phyloP scores from a whole-genome alignment of 176 grass and related monocot species.

The Zoysia pacifica region DNA sequence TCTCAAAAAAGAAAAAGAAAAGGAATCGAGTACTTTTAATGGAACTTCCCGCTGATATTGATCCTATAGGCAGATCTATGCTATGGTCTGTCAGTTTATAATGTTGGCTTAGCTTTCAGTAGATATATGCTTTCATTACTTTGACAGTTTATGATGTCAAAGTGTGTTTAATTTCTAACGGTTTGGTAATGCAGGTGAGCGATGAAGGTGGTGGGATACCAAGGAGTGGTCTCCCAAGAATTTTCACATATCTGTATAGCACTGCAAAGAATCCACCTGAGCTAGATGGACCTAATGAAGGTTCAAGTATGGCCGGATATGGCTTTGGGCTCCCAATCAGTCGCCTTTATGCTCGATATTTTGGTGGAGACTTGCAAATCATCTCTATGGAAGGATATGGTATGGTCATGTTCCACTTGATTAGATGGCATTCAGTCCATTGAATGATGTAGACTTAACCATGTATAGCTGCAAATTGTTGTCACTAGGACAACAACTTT shows the following conservation, averaged over 20 bases:
- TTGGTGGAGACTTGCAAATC: slow-evolving; percentile 82
- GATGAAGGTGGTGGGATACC: slow-evolving; percentile 87
- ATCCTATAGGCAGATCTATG: too few relatives aligned
- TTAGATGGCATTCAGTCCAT: background rate
- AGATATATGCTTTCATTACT: background rate
- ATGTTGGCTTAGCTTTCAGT: background rate
- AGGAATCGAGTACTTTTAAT: too few relatives aligned
- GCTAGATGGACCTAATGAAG: slow-evolving; percentile 43
- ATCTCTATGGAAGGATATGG: slow-evolving; percentile 94
- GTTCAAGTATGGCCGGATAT: slow-evolving; percentile 66
- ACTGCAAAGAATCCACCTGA: slow-evolving; percentile 72
- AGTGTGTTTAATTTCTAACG: slow-evolving; percentile 11
- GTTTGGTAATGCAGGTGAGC: slow-evolving; percentile 58
- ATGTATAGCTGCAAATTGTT: background rate
- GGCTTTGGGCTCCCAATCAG: slow-evolving; percentile 68
- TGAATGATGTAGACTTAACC: background rate
- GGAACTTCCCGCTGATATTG: too few relatives aligned
- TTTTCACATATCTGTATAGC: slow-evolving; percentile 83
- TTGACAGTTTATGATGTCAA: background rate
- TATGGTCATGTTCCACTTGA: slow-evolving; percentile 21
- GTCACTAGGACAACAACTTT: too few relatives aligned
- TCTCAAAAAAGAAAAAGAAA: too few relatives aligned
- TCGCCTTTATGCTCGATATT: slow-evolving; percentile 72
- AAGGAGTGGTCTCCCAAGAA: slow-evolving; percentile 81
- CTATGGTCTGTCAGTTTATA: background rate